Evolutionary conservation across 225 moss, liverwort and hornwort genomes (phyloP).

Genomic region (Rhytidiadelphus loreus): DNA sequence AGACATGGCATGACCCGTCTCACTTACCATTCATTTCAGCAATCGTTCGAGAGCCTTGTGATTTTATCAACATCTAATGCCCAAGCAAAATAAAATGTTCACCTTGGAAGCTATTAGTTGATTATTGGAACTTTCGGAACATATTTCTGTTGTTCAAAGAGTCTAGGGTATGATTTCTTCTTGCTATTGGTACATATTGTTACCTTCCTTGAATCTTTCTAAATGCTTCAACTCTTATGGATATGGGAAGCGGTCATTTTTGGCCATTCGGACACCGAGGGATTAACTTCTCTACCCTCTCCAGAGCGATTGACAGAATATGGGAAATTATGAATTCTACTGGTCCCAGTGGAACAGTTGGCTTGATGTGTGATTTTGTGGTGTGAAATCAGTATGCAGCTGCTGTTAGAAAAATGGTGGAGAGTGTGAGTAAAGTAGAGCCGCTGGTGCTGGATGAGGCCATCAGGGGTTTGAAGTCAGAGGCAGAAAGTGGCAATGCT

Average conservation of each 20-base stretch:
- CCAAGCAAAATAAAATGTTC: neutral
- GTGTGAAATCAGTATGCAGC: conserved; percentile 30
- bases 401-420: conserved; percentile 48
- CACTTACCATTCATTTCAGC: neutral
- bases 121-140: neutral
- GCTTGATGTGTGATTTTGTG: conserved; percentile 9
- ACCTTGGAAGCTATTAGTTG: neutral
- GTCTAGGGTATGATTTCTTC: neutral
- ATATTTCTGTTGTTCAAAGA: neutral
- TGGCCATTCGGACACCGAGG: neutral
- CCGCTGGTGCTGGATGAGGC: conserved; percentile 32
- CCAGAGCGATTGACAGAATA: neutral
- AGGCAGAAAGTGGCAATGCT: conserved; percentile 36
- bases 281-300: neutral
- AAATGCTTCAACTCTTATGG: neutral
- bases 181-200: neutral
- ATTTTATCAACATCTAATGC: neutral
- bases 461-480: conserved; percentile 19
- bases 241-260: neutral
- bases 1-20: neutral
- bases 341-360: neutral
- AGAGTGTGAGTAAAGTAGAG: conserved; percentile 35
- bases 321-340: neutral
- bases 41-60: neutral
- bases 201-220: neutral